Base-by-base conservation (phyloP, 805 yeast species). In the Vanderwaltozyma yarrowii region DNA sequence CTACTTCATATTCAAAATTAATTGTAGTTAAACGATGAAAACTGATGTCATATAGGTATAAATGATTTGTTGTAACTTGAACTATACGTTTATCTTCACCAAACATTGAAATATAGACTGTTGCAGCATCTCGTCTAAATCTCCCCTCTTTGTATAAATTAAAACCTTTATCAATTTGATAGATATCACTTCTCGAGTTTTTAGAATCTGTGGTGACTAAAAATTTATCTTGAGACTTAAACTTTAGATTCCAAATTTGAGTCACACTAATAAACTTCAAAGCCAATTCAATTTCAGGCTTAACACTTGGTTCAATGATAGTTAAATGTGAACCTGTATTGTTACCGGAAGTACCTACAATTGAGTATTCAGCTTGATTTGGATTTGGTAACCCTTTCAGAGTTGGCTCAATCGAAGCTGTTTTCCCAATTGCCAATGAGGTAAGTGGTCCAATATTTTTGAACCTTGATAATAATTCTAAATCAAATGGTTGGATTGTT, bases 381-480 rank as follows among this genome's bases (percentile, higher is more conserved):
- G 94, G 89, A 52, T 82, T 82, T 0, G 73, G 64, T 21, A 81
- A 65, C 33, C 86, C 84, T 39, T 78, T 73, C 10, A 73, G 64
- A 39, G 67, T 70, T 32, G 64, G 63, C 14, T 74, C 77, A 0
- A 73, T 66, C 0, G 81, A 70, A 12, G 60, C 41, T 20, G 72
- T 65, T 35, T 68, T 66, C 0, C 88, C 95, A 25, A 78, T 48
- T 0, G 87, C 69, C 44, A 87, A 69, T 30, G 77, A 74, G 2
- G 82, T 67, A 11, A 82, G 64, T 0, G 95, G 95, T 0, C 95
- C 95, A 46, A 72, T 66, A 49, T 78, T 82, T 2, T 69, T 50
- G 10, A 87, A 52, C 1, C 62, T 59, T 45, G 85, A 92, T 24
- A 70, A 62, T 15, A 65, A 50, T 14, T 63, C 58, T 40, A 79